A percentile compares a stretch with the other conserved stretches of the same genome.
phyloP scores from a whole-genome alignment of 2,329 filamentous ascomycete genomes.

The Fusarium hainanense region DNA sequence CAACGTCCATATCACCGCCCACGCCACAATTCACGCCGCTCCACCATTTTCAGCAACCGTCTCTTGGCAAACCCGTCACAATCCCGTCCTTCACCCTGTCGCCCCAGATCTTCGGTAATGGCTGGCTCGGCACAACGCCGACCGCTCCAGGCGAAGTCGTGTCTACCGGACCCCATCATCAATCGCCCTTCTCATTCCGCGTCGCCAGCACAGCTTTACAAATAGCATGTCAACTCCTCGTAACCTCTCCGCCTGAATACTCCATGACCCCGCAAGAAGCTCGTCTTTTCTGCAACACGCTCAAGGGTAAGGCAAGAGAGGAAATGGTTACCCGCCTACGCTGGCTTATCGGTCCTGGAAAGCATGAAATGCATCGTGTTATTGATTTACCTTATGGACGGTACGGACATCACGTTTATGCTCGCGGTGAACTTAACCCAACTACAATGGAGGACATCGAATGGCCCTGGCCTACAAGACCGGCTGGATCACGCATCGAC shows the following conservation, averaged over 20 bases:
- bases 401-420: conserved; percentile 41
- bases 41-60: conserved; percentile 10
- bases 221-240: conserved; percentile 39
- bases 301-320: conserved; percentile 32
- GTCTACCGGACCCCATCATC: conserved; percentile 1
- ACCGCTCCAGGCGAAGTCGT: conserved; percentile 17
- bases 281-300: conserved; percentile 35
- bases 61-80: conserved; percentile 11
- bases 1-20: conserved; percentile 3
- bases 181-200: conserved; percentile 40
- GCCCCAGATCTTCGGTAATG: conserved; percentile 43
- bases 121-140: conserved; percentile 37
- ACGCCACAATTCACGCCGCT: conserved; percentile 3
- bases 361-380: conserved; percentile 40
- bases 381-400: conserved; percentile 43
- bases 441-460: conserved; percentile 27
- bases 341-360: conserved; percentile 42
- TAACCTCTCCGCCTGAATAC: conserved; percentile 13
- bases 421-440: conserved; percentile 36
- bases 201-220: conserved; percentile 34
- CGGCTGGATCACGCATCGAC: conserved; percentile 16
- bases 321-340: conserved; percentile 43
- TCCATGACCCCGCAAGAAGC: conserved; percentile 13
- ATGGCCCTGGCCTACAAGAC: conserved; percentile 35
- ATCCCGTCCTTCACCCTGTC: conserved; percentile 20